Percentiles rank a stretch among this genome's conserved stretches.
Conservation (phyloP, 2,329 filamentous ascomycete species). For the Gnomoniopsis smithogilvyi region DNA sequence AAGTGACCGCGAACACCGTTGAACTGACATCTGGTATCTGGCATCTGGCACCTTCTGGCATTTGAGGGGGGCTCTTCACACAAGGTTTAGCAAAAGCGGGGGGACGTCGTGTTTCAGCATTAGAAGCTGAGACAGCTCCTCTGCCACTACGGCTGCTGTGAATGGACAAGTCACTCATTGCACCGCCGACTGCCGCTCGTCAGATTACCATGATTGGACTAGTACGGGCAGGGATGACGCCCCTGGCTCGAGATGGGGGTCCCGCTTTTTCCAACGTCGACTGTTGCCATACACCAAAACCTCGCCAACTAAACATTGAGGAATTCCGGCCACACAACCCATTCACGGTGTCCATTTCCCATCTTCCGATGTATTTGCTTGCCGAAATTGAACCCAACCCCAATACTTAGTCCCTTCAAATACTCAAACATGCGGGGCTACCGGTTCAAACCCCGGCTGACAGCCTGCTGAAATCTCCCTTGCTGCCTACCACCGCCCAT, state of each 20-base stretch:
- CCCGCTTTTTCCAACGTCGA: slow-evolving; percentile 34
- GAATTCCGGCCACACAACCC: slow-evolving; percentile 9
- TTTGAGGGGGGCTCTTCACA: neutral
- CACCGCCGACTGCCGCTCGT: no score
- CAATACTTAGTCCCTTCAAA: neutral
- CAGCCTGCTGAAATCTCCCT: neutral
- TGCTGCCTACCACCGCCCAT: neutral
- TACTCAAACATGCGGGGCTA: neutral
- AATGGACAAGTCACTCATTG: no score
- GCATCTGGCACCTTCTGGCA: neutral
- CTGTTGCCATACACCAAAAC: slow-evolving; percentile 19
- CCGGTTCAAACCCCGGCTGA: neutral
- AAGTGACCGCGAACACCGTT: neutral
- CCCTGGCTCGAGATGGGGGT: slow-evolving; percentile 3
- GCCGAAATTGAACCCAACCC: neutral
- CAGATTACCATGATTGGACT: neutral
- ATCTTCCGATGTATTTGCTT: slow-evolving; percentile 3
- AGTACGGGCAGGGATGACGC: neutral
- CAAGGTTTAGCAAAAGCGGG: neutral
- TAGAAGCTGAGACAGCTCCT: neutral
- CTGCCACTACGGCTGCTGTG: neutral
- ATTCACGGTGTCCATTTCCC: slow-evolving; percentile 16
- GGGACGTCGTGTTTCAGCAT: neutral
- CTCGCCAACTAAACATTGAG: slow-evolving; percentile 1
- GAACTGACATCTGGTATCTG: neutral